Evolutionary conservation across 2,329 filamentous ascomycete genomes (phyloP).

Genomic region (Paraphoma sp.): DNA sequence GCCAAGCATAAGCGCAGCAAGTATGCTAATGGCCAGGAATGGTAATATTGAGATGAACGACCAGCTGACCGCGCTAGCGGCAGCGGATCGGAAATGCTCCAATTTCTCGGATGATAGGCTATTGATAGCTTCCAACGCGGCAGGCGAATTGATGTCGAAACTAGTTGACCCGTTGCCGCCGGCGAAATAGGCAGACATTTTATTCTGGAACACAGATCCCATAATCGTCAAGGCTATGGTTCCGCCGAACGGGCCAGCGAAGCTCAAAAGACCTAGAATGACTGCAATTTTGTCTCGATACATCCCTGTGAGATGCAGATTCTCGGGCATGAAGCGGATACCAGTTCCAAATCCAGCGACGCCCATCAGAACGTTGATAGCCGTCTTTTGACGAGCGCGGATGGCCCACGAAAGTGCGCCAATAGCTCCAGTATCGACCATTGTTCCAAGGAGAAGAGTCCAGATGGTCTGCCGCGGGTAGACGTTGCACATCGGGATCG

Average conservation of each 20-base stretch:
- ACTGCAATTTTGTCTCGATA: constrained; percentile 2
- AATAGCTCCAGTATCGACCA: constrained; percentile 1
- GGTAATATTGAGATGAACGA: constrained; percentile 66
- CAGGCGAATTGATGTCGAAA: not conserved
- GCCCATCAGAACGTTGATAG: constrained; percentile 4
- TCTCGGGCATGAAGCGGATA: constrained; percentile 3
- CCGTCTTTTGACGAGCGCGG: not conserved
- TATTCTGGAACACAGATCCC: constrained; percentile 5
- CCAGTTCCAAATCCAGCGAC: constrained; percentile 2
- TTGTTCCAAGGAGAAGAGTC: not conserved
- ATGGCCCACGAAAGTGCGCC: constrained; percentile 2
- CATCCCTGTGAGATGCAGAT: constrained; percentile 2
- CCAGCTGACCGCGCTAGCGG: constrained; percentile 63
- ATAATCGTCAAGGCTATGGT: constrained; percentile 5
- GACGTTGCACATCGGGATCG: constrained; percentile 2
- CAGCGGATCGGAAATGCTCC: constrained; percentile 2
- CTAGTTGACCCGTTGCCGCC: not conserved
- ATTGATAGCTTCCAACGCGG: not conserved
- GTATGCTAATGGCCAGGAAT: constrained; percentile 56
- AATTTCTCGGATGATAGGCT: not conserved
- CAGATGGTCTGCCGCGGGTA: constrained; percentile 1
- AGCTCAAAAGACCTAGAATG: constrained; percentile 2
- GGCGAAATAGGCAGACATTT: not conserved
- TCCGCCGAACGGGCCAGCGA: constrained; percentile 2
- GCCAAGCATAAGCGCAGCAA: constrained; percentile 51